A percentile compares a stretch with the other conserved stretches of the same genome.
These are phyloP conservation scores for Leptographium procerum DNA, from an alignment of 2,329 filamentous ascomycete species.

Conservation along the genomic window DNA sequence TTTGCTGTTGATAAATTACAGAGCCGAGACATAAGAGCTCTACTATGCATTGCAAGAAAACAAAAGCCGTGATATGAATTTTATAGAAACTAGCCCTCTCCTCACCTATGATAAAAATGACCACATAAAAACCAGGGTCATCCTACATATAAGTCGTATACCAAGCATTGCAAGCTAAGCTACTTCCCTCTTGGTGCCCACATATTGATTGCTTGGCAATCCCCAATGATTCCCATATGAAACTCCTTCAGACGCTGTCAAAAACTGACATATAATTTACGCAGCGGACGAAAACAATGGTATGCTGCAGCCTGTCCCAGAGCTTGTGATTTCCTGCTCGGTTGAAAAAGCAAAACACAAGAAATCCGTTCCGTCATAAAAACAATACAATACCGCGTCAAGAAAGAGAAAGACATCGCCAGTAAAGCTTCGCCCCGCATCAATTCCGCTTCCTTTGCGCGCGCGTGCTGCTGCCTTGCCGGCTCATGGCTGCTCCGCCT, in stretches of 20 bases:
- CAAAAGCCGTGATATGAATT: no score
- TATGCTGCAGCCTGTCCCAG: not conserved
- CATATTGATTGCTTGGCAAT: not conserved
- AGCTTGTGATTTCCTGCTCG: not conserved
- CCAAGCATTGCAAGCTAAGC: not conserved
- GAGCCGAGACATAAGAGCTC: no score
- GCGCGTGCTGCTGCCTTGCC: conserved; percentile 33
- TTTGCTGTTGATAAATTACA: no score
- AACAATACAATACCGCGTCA: not conserved
- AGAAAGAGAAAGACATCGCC: not conserved
- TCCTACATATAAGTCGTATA: not conserved
- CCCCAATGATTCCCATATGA: not conserved
- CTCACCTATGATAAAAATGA: not conserved
- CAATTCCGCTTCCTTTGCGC: conserved; percentile 15
- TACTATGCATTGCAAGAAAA: no score
- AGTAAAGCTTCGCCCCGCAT: not conserved
- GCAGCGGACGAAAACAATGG: not conserved
- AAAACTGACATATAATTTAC: not conserved
- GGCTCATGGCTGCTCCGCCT: conserved; percentile 45
- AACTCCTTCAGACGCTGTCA: not conserved
- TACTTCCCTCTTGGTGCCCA: not conserved
- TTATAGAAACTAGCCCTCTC: not conserved
- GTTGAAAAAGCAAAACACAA: not conserved
- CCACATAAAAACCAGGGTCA: not conserved
- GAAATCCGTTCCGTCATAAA: not conserved